Evolutionary conservation across 202 grass and related monocot species (phyloP).

Genomic region (Brachypodium distachyon): DNA sequence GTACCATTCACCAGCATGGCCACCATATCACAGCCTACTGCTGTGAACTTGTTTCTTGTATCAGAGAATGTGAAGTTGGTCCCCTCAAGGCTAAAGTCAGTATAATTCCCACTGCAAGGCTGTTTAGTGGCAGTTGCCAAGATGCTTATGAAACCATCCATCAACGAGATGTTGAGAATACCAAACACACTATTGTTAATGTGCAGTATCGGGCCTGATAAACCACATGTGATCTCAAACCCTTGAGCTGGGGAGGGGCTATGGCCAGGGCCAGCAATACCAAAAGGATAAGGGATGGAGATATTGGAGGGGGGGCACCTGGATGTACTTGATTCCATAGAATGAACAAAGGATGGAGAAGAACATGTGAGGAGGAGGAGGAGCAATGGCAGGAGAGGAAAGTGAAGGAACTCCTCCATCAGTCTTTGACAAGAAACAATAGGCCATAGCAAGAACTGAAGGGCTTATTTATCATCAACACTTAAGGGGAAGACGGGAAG

Average conservation of each 20-base stretch:
- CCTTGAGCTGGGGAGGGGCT: background rate
- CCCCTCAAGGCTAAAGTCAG: conserved; percentile 23
- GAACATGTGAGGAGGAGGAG: background rate
- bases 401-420: background rate
- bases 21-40: conserved; percentile 39
- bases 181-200: background rate
- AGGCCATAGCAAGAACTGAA: background rate
- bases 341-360: background rate
- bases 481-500: background rate
- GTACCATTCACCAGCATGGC: conserved; percentile 17
- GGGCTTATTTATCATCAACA: background rate
- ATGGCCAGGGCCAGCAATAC: background rate
- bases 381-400: background rate
- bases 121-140: background rate
- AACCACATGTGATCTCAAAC: background rate
- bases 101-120: background rate
- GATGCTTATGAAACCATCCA: conserved; percentile 26
- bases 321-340: background rate
- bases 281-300: conserved; percentile 35
- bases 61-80: conserved; percentile 51
- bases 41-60: conserved; percentile 47
- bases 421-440: background rate
- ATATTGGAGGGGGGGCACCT: background rate
- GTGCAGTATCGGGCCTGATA: background rate
- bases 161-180: conserved; percentile 33